Evolutionary conservation across 257 asterid genomes (phyloP), one percentile per base, ranked within the genome.

Genomic region (Coffea canephora): DNA sequence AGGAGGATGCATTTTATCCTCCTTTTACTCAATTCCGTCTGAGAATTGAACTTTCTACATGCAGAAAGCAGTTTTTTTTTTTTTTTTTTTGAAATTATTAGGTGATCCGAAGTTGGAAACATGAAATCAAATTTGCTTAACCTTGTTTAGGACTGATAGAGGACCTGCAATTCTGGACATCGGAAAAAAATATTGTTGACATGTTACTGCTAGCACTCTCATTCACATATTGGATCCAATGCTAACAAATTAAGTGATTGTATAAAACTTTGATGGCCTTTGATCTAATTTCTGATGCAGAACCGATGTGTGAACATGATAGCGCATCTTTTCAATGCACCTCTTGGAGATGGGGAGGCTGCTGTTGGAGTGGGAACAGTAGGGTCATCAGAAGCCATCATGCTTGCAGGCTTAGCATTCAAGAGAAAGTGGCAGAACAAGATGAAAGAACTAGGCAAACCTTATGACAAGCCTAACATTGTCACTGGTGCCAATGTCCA

Each of bases 391-490:
- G 98, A 94, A 79, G 98, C 98, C 74, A 94, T 94, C 49, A 92
- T 92, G 98, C 89, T 92, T 10, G 98, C 98, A n/a, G 98, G 98
- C 3, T 79, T 94, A 71, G 98, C 98, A 2, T 92, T 94, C 91
- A 94, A 94, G 88, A 86, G 98, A 50, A 83, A 82, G 69, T 94
- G 98, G 98, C 98, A 94, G 78, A 92, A 94, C 91, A 94, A 91
- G 88, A 92, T 91, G 97, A 94, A 84, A 78, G 84, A 77, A 2
- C 87, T 74, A 2, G 97, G 97, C 12, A 94, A 91, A 74, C 97
- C 97, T n/a, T 48, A 5, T 73, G 97, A 94, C 89, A 94, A 91
- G 81, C 97, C 98, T 57, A 92, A 94, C 89, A 92, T 94, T 49
- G 97, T 94, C 65, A 94, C 97, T 6, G 97, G 97, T 67, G 97